These are phyloP conservation scores for Geranium incanum DNA, from an alignment of 441 rosid genomes.

Conservation along the genomic window DNA sequence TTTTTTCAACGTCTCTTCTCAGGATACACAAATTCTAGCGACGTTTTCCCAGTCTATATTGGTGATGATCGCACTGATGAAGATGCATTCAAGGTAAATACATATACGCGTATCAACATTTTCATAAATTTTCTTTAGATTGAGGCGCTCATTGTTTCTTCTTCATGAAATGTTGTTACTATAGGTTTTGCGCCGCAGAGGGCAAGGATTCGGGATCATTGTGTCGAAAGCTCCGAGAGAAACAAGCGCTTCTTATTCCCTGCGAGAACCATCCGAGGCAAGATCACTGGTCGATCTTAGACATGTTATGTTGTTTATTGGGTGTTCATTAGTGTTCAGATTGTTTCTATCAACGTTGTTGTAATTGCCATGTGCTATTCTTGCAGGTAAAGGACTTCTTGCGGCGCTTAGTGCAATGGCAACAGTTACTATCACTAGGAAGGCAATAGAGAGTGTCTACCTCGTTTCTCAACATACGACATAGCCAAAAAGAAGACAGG, in stretches of 20 bases:
- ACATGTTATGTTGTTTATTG: no score
- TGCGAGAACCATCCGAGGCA: slow-evolving; percentile 65
- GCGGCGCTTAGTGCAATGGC: slow-evolving; percentile 45
- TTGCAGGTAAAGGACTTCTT: slow-evolving; percentile 48
- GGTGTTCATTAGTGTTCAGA: no score
- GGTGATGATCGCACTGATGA: slow-evolving; percentile 48
- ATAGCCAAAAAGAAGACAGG: slow-evolving; percentile 4
- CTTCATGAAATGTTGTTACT: no score
- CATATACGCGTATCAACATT: no score
- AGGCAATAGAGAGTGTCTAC: not conserved
- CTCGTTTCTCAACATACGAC: slow-evolving; percentile 4
- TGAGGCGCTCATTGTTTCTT: no score
- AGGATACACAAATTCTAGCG: slow-evolving; percentile 40
- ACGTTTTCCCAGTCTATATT: slow-evolving; percentile 34
- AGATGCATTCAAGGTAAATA: slow-evolving; percentile 56
- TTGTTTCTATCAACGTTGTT: no score
- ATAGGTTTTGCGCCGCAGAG: slow-evolving; percentile 49
- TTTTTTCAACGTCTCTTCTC: not conserved
- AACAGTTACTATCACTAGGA: slow-evolving; percentile 19
- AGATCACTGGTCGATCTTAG: not conserved
- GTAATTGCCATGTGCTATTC: not conserved
- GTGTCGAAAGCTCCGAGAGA: slow-evolving; percentile 59
- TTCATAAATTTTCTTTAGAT: no score
- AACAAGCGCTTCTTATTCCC: slow-evolving; percentile 54
- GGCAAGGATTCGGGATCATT: slow-evolving; percentile 61